phyloP scores from a whole-genome alignment of 2,329 filamentous ascomycete genomes.

The Onygenales sp. region DNA sequence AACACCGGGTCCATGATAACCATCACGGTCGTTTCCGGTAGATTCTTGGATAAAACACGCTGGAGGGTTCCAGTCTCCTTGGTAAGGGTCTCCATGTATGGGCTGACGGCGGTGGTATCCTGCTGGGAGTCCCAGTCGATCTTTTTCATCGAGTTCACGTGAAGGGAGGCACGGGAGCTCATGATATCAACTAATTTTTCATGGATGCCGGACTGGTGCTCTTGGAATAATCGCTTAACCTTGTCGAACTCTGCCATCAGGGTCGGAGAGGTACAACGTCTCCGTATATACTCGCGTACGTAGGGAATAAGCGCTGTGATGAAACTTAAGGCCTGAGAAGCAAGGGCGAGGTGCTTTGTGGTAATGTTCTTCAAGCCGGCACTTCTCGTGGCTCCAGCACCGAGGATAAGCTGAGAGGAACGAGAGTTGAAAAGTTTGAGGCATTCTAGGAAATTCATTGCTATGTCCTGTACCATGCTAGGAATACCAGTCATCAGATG shows the following conservation, averaged over 20 bases:
- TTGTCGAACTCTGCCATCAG: slow-evolving; percentile 83
- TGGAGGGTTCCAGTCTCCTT: slow-evolving; percentile 82
- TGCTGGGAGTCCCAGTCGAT: slow-evolving; percentile 60
- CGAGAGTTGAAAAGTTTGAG: slow-evolving; percentile 91
- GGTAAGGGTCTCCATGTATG: slow-evolving; percentile 77
- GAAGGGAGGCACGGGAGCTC: slow-evolving; percentile 63
- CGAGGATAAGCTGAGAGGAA: slow-evolving; percentile 90
- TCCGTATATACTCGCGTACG: slow-evolving; percentile 79
- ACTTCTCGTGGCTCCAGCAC: slow-evolving; percentile 79
- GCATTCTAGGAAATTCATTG: slow-evolving; percentile 69
- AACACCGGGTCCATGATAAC: slow-evolving; percentile 86
- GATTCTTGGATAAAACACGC: slow-evolving; percentile 70
- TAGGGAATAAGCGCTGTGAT: slow-evolving; percentile 81
- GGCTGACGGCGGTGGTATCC: slow-evolving; percentile 42
- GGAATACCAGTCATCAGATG: slow-evolving; percentile 77
- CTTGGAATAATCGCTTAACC: slow-evolving; percentile 70
- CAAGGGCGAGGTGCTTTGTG: slow-evolving; percentile 86
- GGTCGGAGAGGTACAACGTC: slow-evolving; percentile 50
- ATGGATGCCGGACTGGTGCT: slow-evolving; percentile 83
- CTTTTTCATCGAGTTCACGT: slow-evolving; percentile 64
- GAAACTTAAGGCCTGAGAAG: slow-evolving; percentile 81
- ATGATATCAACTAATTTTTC: slow-evolving; percentile 93
- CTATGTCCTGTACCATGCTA: slow-evolving; percentile 78
- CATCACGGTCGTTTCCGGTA: slow-evolving; percentile 64
- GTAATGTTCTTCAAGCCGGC: slow-evolving; percentile 94